Evolutionary conservation across 129 eudicot species (phyloP).

Genomic region (Smallanthus sonchifolius): DNA sequence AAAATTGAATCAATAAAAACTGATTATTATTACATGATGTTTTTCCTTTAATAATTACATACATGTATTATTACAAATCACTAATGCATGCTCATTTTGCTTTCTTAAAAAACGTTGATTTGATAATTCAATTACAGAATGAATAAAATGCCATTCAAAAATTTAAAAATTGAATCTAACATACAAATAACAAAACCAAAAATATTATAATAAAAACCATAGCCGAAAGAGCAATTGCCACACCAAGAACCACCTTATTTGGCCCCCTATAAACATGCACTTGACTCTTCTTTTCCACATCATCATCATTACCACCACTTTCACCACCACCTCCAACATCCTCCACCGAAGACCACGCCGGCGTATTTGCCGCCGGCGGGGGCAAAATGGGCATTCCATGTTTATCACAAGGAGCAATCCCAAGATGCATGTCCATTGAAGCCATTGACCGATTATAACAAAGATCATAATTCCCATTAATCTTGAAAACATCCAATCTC

Average conservation of each 20-base stretch:
- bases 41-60: no score
- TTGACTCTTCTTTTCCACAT: constrained; percentile 18
- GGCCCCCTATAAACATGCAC: constrained; percentile 53
- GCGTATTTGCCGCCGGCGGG: constrained; percentile 41
- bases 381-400: constrained; percentile 76
- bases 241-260: constrained; percentile 88
- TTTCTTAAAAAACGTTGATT: no score
- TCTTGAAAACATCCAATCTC: constrained; percentile 59
- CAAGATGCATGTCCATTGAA: constrained; percentile 56
- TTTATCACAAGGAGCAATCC: constrained; percentile 83
- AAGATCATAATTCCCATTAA: constrained; percentile 59
- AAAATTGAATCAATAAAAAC: no score
- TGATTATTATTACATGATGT: no score
- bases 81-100: no score
- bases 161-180: constrained; percentile 14
- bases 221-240: constrained; percentile 85
- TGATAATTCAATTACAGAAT: not conserved
- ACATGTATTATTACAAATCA: no score
- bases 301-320: constrained; percentile 26
- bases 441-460: constrained; percentile 63
- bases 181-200: constrained; percentile 62
- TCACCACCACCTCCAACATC: constrained; percentile 22
- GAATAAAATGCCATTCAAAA: not conserved
- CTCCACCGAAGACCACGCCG: constrained; percentile 18
- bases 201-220: constrained; percentile 75